Conservation (phyloP, 1,284 basidiomycete genomes). For the Polyporus tsugae region DNA sequence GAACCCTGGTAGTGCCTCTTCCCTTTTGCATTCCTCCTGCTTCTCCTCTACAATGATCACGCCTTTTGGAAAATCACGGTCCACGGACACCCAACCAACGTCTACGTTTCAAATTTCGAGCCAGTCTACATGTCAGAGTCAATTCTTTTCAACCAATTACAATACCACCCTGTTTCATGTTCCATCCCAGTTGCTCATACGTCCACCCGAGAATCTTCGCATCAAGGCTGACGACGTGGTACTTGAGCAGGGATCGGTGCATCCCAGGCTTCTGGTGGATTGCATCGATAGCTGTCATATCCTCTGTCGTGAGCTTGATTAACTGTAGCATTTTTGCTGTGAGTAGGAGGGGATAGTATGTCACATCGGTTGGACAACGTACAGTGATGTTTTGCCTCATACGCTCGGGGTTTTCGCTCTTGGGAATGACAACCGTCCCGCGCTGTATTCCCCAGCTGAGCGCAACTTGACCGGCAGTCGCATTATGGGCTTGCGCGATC, state of each 20-base stretch:
- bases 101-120: not conserved
- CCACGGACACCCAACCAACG: no score
- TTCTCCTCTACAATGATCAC: no score
- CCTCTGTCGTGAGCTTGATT: constrained; percentile 46
- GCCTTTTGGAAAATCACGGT: no score
- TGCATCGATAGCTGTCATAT: constrained; percentile 48
- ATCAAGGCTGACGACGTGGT: constrained; percentile 41
- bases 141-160: constrained; percentile 24
- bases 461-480: constrained; percentile 59
- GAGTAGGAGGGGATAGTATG: not conserved
- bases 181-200: constrained; percentile 59
- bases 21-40: not conserved
- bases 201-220: constrained; percentile 57
- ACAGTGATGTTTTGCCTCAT: constrained; percentile 58
- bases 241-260: constrained; percentile 52
- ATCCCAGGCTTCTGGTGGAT: constrained; percentile 55
- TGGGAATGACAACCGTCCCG: constrained; percentile 54
- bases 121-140: not conserved
- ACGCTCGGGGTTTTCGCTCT: constrained; percentile 55
- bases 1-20: constrained; percentile 38
- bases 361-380: constrained; percentile 14
- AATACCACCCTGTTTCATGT: constrained; percentile 50
- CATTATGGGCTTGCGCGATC: constrained; percentile 55
- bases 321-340: constrained; percentile 40
- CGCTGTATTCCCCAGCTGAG: constrained; percentile 60